Conservation (phyloP, 257 asterid genomes). For the Datura wrightii region DNA sequence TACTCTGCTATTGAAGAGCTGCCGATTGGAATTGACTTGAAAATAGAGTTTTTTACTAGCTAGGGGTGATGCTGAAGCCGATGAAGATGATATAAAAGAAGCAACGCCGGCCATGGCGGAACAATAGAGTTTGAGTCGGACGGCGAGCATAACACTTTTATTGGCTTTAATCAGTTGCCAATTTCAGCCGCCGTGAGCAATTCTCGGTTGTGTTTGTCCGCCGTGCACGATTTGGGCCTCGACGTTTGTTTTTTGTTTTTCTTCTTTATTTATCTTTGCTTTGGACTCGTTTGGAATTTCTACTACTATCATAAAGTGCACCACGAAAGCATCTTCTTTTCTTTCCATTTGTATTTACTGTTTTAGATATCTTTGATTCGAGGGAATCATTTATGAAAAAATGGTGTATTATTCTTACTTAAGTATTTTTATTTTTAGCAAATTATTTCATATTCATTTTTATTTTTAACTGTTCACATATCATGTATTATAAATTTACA, state of each 20-base stretch:
- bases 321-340: background rate
- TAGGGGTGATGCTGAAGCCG: conserved; percentile 40
- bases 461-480: too few species aligned
- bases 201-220: background rate
- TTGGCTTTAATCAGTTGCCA: background rate
- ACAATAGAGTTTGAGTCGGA: conserved; percentile 44
- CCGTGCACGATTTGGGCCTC: background rate
- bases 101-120: conserved; percentile 60
- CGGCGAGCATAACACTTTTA: conserved; percentile 20
- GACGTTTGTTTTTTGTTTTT: background rate
- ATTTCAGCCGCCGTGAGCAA: background rate
- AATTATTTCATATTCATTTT: too few species aligned
- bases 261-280: background rate
- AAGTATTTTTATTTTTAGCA: too few species aligned
- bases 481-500: too few species aligned
- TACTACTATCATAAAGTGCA: background rate
- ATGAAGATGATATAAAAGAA: conserved; percentile 43
- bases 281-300: background rate
- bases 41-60: conserved; percentile 42
- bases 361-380: background rate
- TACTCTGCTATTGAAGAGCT: conserved; percentile 35
- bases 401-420: background rate
- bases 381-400: too few species aligned
- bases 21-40: conserved; percentile 32
- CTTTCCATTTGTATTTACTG: background rate